Conservation (phyloP, 495 filamentous ascomycete species). For the Symbiotaphrina buchneri region DNA sequence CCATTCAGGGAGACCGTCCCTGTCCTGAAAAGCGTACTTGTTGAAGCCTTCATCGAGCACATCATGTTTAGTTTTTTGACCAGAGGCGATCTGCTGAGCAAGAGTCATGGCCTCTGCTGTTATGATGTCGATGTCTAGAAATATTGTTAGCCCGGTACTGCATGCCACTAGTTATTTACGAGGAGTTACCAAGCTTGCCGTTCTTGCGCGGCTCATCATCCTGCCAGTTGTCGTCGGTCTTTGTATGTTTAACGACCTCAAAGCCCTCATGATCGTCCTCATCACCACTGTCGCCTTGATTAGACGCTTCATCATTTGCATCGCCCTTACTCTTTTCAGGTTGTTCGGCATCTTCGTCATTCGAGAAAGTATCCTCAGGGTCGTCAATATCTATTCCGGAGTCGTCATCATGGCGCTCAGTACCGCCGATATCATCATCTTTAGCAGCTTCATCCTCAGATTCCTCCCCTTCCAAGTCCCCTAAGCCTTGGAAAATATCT, state of each 20-base stretch:
- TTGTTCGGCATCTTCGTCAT: not conserved
- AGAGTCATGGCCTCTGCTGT: conserved; percentile 97
- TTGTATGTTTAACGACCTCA: conserved; percentile 18
- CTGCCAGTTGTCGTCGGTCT: conserved; percentile 33
- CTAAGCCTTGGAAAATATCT: conserved; percentile 76
- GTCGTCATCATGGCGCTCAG: not conserved
- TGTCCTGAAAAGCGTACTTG: conserved; percentile 74
- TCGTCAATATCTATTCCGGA: conserved; percentile 3
- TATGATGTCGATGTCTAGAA: conserved; percentile 82
- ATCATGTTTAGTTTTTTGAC: conserved; percentile 54
- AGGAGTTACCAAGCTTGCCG: conserved; percentile 38
- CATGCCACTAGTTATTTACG: conserved; percentile 1
- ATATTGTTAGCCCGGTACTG: conserved; percentile 10
- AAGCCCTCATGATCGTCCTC: conserved; percentile 16
- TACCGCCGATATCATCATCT: conserved; percentile 18
- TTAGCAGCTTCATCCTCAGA: conserved; percentile 25
- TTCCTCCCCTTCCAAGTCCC: conserved; percentile 24
- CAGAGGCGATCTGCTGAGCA: conserved; percentile 77
- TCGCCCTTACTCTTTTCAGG: conserved; percentile 13
- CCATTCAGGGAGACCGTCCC: conserved; percentile 90
- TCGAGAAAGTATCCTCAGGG: conserved; percentile 4
- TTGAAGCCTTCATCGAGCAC: conserved; percentile 83
- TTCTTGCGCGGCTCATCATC: conserved; percentile 42
- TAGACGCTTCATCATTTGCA: conserved; percentile 8
- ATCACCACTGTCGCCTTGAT: conserved; percentile 9